Base-by-base conservation (phyloP, 2,329 filamentous ascomycete genomes). In the Botryotinia calthae region DNA sequence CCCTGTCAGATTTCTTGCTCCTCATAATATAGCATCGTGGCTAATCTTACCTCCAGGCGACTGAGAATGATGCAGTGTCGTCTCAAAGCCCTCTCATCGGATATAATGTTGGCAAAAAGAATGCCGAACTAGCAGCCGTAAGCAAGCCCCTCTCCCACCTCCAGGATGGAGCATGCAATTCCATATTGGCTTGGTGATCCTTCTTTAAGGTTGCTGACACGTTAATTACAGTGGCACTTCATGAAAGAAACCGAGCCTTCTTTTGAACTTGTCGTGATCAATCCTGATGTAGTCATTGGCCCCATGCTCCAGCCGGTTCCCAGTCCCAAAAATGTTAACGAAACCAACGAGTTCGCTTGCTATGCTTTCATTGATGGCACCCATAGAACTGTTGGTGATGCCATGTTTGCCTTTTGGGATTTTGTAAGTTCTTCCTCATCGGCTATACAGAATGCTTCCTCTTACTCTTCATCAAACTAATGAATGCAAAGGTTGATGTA, bases 271-370 rank as follows among this genome's bases (percentile, higher is more conserved):
- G 84, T 86, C 14, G 87, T 87, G 16, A 87, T 92, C 76, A 88
- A 88, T 78, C 87, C 87, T 73, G 89, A 89, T 0, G 84, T 87
- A 75, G 87, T 89, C 0, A 86, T 90, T 72, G 90, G 90, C 0
- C 89, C 90, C 0, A 81, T 90, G 9, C 85, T 88, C 69, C 86
- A 90, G 76, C 88, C 88, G 74, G 84, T 93, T 5, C 85, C 88
- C 74, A 86, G 84, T 34, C 84, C 91, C 0, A 86, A 88, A 28
- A 83, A 82, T 4, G 83, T 94, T 75, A 94, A 94, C 82, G 91
- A 90, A 1, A 92, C 90, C 16, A 93, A 93, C 79, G 81, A 82
- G 77, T 71, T 71, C 56, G 83, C 85, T n/a, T 79, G 88, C 71
- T 86, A 86, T n/a, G 81, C 82, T 48, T 80, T 87, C 40, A 79